Conservation (phyloP, 139 green algal genomes). For the Mesostigma viride region DNA sequence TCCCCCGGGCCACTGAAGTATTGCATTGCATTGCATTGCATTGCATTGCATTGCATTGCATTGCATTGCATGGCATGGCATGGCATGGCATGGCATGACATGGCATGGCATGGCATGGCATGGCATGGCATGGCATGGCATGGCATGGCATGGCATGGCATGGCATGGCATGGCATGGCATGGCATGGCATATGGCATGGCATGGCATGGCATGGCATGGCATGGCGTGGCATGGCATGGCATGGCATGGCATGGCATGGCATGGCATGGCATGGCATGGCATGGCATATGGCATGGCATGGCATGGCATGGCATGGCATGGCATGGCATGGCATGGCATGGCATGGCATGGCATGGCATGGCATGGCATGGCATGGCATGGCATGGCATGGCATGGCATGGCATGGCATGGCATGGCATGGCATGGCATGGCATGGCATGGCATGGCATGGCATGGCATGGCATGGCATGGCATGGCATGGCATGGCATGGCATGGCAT, state of each 20-base stretch:
- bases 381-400: background rate
- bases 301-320: too few relatives aligned
- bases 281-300: constrained; percentile 18
- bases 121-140: background rate
- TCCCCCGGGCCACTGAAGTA: background rate
- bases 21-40: background rate
- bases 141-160: constrained; percentile 1
- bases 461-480: constrained; percentile 14
- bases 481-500: constrained; percentile 14
- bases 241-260: constrained; percentile 9
- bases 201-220: background rate
- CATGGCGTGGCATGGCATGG: constrained; percentile 14
- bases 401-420: background rate
- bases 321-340: too few relatives aligned
- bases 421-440: constrained; percentile 14
- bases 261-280: constrained; percentile 16
- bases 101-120: constrained; percentile 10
- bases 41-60: constrained; percentile 2
- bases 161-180: background rate
- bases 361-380: constrained; percentile 24
- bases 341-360: constrained; percentile 17
- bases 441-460: constrained; percentile 14
- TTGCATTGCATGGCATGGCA: too few relatives aligned
- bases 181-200: constrained; percentile 3
- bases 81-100: constrained; percentile 13